phyloP scores from a whole-genome alignment of 164 flowering plant genomes.

The Piper longum region DNA sequence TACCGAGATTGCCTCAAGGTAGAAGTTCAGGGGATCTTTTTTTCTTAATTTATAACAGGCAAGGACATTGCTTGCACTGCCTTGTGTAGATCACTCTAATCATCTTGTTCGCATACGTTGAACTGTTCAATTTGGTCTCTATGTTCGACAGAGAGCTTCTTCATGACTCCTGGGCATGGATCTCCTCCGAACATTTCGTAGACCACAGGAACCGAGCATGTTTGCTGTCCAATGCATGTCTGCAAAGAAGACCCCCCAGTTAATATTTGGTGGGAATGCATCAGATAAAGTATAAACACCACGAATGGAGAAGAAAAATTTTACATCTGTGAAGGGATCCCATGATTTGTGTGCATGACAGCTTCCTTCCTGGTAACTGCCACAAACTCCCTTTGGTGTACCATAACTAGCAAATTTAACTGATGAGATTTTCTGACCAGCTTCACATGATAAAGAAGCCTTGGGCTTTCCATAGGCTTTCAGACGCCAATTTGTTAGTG shows the following conservation, averaged over 20 bases:
- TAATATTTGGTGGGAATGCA: not conserved
- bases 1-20: too few species aligned
- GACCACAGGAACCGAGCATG: slow-evolving; percentile 61
- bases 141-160: slow-evolving; percentile 46
- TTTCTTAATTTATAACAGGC: too few species aligned
- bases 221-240: slow-evolving; percentile 70
- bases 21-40: too few species aligned
- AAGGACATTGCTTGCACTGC: too few species aligned
- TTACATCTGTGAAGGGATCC: slow-evolving; percentile 63
- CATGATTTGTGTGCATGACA: slow-evolving; percentile 85
- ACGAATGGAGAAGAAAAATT: not conserved
- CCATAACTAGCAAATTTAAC: slow-evolving; percentile 97
- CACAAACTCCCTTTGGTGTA: slow-evolving; percentile 81
- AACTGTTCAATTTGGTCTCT: too few species aligned
- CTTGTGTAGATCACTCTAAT: too few species aligned
- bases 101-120: too few species aligned
- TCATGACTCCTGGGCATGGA: slow-evolving; percentile 60
- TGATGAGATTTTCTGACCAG: slow-evolving; percentile 72
- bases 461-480: slow-evolving; percentile 76
- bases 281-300: slow-evolving; percentile 5
- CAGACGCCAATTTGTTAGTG: slow-evolving; percentile 39
- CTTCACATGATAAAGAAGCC: slow-evolving; percentile 60
- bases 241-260: slow-evolving; percentile 16
- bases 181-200: slow-evolving; percentile 82
- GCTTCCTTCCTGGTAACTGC: slow-evolving; percentile 67